Percentiles rank a stretch among this genome's conserved stretches.
Conservation (phyloP, 179 eudicot genomes). For the Camellia oleifera region DNA sequence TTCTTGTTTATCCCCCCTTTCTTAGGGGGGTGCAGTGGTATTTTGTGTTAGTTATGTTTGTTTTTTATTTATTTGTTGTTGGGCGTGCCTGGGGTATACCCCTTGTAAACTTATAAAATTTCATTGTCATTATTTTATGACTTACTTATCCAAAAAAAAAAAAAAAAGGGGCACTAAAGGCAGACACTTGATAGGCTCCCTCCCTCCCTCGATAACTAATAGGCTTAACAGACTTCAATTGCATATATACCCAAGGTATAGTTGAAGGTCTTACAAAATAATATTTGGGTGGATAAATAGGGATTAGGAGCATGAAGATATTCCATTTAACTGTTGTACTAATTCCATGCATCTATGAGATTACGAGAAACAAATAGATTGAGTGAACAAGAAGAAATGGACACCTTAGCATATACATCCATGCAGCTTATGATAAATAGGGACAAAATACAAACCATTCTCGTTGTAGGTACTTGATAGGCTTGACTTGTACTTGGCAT, state of each 20-base stretch:
- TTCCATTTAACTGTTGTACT: not conserved
- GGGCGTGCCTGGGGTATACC: no score
- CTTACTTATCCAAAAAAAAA: no score
- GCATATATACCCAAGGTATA: not conserved
- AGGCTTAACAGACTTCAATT: not conserved
- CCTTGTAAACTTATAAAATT: no score
- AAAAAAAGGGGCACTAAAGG: not conserved
- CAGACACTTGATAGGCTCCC: not conserved
- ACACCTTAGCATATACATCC: not conserved
- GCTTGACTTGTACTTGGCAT: conserved; percentile 62
- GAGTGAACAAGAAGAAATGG: not conserved
- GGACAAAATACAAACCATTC: conserved; percentile 41
- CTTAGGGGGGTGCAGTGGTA: no score
- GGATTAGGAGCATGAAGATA: not conserved
- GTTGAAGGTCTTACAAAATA: not conserved
- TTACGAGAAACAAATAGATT: not conserved
- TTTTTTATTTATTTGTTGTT: no score
- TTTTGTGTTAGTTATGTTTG: no score
- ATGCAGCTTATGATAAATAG: no score
- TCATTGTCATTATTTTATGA: no score
- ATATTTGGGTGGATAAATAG: not conserved
- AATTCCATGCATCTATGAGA: not conserved
- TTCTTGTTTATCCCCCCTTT: no score
- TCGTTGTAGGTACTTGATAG: conserved; percentile 57
- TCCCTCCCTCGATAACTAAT: no score